Evolutionary conservation across 805 yeast species (phyloP), one percentile per base, ranked within the genome.

Genomic region (Diddensiella caesifluorescens): DNA sequence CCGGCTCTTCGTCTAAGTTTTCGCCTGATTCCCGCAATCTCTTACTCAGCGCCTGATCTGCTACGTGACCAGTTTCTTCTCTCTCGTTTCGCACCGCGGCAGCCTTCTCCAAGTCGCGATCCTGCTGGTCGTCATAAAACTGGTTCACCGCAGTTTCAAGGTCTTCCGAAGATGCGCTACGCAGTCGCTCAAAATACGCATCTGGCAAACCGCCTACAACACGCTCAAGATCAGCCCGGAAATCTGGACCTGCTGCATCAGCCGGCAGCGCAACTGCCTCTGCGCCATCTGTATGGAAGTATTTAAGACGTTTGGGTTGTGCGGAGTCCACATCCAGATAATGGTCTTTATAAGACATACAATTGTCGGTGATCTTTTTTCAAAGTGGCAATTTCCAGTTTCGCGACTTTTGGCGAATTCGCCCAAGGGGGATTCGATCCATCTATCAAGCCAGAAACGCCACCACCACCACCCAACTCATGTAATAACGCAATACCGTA

Each of bases 121-220:
- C 9, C 25, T 20, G 29, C 7, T 4, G 29, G 16, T 23, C 28
- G 20, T 60, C 64, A 20, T 60, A 43, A 38, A 39, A 60, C 27
- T 45, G 38, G 26, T 55, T 52, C 2, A 61, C 52, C 10, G 66
- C 63, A 7, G 23, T 21, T 25, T 55, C 53, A 23, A 61, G 47
- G 31, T 56, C 44, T 4, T 44, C 48, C 6, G 44, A 39, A 2
- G 63, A 56, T 12, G 35, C 28, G 4, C 48, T 47, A 26, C 35
- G 21, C 23, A 60, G 43, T 22, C 22, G 9, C 15, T 38, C 51
- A 27, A 55, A 42, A 35, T 37, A 38, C 3, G 39, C 35, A 18
- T 44, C 51, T 15, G 35, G 32, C 9, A 56, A 21, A 0, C 48
- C 49, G 2, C 65, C 65, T 13, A 61, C 39, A 3, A 60, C 48